Evolutionary conservation across 805 yeast species (phyloP).

Genomic region (Cyberlindnera saturnus): DNA sequence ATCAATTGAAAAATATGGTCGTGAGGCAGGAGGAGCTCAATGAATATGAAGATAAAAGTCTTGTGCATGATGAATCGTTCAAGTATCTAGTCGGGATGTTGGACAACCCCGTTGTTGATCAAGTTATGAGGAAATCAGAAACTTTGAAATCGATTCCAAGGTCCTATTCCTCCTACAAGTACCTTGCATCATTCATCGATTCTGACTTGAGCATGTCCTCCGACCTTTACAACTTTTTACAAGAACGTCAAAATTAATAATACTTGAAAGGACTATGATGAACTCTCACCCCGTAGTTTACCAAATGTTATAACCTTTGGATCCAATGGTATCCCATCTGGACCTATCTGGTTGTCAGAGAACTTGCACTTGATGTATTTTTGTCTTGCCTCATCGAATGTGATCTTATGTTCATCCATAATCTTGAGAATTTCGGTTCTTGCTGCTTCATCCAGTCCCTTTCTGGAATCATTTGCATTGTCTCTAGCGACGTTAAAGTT

Average conservation of each 20-base stretch:
- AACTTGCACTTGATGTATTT: constrained; percentile 41
- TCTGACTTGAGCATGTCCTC: constrained; percentile 16
- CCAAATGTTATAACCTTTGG: constrained; percentile 53
- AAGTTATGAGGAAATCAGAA: constrained; percentile 9
- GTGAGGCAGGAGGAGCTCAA: neutral
- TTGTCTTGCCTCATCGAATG: constrained; percentile 68
- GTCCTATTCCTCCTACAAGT: constrained; percentile 30
- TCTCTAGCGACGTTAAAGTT: constrained; percentile 47
- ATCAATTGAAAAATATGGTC: constrained; percentile 2
- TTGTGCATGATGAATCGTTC: constrained; percentile 34
- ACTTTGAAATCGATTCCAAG: constrained; percentile 19
- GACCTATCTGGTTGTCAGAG: constrained; percentile 46
- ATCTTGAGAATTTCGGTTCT: constrained; percentile 44
- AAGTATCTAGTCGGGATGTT: constrained; percentile 36
- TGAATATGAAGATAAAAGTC: neutral
- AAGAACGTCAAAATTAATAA: constrained; percentile 2
- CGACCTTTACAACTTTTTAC: constrained; percentile 15
- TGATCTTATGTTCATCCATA: constrained; percentile 44
- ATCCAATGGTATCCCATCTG: constrained; percentile 63
- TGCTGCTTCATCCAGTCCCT: constrained; percentile 54
- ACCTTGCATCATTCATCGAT: constrained; percentile 29
- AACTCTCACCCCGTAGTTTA: constrained; percentile 3
- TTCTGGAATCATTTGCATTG: constrained; percentile 47
- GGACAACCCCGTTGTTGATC: constrained; percentile 18
- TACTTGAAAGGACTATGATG: neutral